phyloP scores from a whole-genome alignment of 2,329 filamentous ascomycete genomes.

The Talaromyces piceae region DNA sequence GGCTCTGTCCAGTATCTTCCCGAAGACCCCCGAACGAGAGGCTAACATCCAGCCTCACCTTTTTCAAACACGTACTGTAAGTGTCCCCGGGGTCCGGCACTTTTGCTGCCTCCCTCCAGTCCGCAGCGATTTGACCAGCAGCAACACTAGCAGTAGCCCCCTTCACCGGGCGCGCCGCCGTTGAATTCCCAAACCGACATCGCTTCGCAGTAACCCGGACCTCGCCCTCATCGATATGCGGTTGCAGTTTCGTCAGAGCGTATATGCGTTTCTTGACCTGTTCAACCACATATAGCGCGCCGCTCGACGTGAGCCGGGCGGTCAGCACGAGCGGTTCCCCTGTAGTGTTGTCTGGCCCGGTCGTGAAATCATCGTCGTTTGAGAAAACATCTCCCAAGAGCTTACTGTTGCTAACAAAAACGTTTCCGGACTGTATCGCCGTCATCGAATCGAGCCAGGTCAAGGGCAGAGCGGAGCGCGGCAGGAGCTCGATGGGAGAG shows the following conservation, averaged over 20 bases:
- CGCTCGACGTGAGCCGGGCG: conserved; percentile 22
- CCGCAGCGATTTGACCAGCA: no score
- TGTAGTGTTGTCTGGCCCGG: not conserved
- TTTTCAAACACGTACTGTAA: conserved; percentile 16
- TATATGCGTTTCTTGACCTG: conserved; percentile 33
- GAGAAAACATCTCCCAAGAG: conserved; percentile 25
- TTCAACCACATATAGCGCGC: conserved; percentile 32
- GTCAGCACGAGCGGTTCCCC: conserved; percentile 27
- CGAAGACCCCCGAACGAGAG: conserved; percentile 21
- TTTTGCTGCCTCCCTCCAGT: conserved; percentile 31
- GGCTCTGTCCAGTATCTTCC: not conserved
- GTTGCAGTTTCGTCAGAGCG: conserved; percentile 29
- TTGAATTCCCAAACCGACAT: conserved; percentile 2
- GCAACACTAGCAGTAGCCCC: no score
- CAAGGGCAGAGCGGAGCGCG: conserved; percentile 30
- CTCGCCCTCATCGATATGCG: conserved; percentile 31
- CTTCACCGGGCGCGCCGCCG: not conserved
- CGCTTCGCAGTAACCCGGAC: conserved; percentile 31
- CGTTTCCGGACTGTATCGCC: conserved; percentile 25
- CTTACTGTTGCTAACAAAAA: conserved; percentile 33
- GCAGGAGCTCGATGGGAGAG: conserved; percentile 28
- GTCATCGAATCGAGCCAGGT: conserved; percentile 32
- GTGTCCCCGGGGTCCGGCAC: conserved; percentile 23
- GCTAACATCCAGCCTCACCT: conserved; percentile 20
- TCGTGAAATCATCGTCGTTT: no score